Percentiles rank a stretch among this genome's conserved stretches.
Evolutionary conservation across 2,329 filamentous ascomycete genomes (phyloP).

Genomic region (Aureobasidium mangrovei): DNA sequence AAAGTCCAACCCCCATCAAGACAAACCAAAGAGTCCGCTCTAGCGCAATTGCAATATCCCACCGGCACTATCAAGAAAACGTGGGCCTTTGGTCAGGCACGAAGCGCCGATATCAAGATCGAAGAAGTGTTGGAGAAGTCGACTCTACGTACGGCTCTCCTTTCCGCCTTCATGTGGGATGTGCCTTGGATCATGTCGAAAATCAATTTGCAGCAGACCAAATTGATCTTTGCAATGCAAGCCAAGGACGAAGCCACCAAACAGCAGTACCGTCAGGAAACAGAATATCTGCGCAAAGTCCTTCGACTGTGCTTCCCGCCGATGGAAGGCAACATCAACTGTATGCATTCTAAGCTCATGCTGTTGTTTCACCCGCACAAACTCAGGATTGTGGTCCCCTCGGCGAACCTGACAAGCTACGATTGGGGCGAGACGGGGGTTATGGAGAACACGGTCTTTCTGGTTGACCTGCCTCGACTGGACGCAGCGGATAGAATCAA

Average conservation of each 20-base stretch:
- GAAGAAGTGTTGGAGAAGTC: constrained; percentile 74
- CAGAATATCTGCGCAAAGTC: constrained; percentile 24
- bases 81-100: constrained; percentile 56
- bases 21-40: not conserved
- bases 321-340: constrained; percentile 61
- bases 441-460: constrained; percentile 83
- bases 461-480: constrained; percentile 78
- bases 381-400: constrained; percentile 74
- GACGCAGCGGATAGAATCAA: not conserved
- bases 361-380: constrained; percentile 68
- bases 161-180: constrained; percentile 86
- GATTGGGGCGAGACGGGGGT: constrained; percentile 83
- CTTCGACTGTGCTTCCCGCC: constrained; percentile 70
- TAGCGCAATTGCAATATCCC: constrained; percentile 36
- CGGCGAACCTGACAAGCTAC: constrained; percentile 73
- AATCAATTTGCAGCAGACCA: constrained; percentile 46
- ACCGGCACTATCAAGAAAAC: constrained; percentile 71
- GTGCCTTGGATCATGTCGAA: constrained; percentile 61
- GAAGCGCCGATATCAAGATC: constrained; percentile 66
- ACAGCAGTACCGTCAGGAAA: constrained; percentile 23
- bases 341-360: constrained; percentile 94
- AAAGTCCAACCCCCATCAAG: not conserved
- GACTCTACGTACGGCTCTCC: constrained; percentile 63
- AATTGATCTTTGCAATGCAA: constrained; percentile 51
- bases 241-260: constrained; percentile 39